Evolutionary conservation across 1,284 basidiomycete genomes (phyloP).

Genomic region (Trichosporon ovoides): DNA sequence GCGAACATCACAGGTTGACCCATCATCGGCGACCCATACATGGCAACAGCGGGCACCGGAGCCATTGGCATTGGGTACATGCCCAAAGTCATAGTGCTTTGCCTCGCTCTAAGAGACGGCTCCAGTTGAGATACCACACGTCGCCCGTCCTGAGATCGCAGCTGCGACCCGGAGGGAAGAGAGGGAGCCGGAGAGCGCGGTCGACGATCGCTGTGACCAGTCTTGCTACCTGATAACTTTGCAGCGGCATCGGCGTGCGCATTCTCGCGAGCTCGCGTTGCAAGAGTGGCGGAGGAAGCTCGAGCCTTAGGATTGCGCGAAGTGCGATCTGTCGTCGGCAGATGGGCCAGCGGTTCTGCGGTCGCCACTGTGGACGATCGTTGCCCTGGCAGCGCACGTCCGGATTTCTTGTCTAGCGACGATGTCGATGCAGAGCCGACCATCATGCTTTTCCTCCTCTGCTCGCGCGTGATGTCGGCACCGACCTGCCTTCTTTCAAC

Average conservation of each 20-base stretch:
- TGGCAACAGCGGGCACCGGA: not conserved
- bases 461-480: slow-evolving; percentile 11
- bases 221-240: slow-evolving; percentile 5
- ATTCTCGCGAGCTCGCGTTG: not conserved
- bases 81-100: not conserved
- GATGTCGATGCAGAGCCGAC: not conserved
- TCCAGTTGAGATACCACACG: slow-evolving; percentile 18
- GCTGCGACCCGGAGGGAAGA: slow-evolving; percentile 6
- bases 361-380: slow-evolving; percentile 10
- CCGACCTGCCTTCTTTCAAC: slow-evolving; percentile 27
- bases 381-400: not conserved
- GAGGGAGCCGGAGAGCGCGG: slow-evolving; percentile 14
- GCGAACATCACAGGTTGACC: slow-evolving; percentile 13
- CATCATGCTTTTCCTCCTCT: slow-evolving; percentile 16
- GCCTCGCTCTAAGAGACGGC: not conserved
- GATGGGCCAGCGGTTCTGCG: not conserved
- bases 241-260: not conserved
- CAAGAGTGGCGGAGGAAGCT: not conserved
- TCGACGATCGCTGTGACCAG: slow-evolving; percentile 1
- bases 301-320: not conserved
- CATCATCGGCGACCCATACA: slow-evolving; percentile 7
- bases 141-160: slow-evolving; percentile 15
- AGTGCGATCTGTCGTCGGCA: not conserved
- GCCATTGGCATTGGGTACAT: slow-evolving; percentile 10
- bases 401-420: not conserved